These are phyloP conservation scores for Trametes meyenii DNA, from an alignment of 768 basidiomycete species.

Conservation along the genomic window DNA sequence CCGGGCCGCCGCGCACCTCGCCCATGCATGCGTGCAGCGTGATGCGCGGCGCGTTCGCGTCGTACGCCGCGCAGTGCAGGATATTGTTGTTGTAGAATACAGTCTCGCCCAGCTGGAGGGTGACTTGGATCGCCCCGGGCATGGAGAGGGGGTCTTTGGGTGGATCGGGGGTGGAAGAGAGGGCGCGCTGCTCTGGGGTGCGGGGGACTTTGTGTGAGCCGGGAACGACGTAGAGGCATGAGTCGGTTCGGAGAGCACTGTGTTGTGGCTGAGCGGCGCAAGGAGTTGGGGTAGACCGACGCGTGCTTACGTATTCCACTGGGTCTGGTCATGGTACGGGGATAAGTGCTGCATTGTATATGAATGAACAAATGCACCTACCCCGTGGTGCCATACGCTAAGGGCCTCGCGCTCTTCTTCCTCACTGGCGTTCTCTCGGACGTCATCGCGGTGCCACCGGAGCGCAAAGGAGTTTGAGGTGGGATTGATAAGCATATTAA, in stretches of 20 bases:
- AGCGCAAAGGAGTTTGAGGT: slow-evolving; percentile 64
- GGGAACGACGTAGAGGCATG: slow-evolving; percentile 73
- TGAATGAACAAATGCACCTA: slow-evolving; percentile 37
- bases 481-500: slow-evolving; percentile 78
- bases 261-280: neutral
- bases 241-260: slow-evolving; percentile 69
- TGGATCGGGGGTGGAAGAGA: slow-evolving; percentile 52
- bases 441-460: slow-evolving; percentile 81
- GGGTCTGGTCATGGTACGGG: slow-evolving; percentile 49
- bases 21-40: slow-evolving; percentile 77
- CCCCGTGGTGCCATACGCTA: slow-evolving; percentile 63
- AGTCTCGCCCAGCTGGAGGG: slow-evolving; percentile 65
- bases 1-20: slow-evolving; percentile 59
- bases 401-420: slow-evolving; percentile 66
- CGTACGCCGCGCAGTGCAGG: slow-evolving; percentile 73
- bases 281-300: neutral
- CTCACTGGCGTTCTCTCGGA: slow-evolving; percentile 55
- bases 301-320: slow-evolving; percentile 76
- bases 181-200: slow-evolving; percentile 57
- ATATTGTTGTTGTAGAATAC: slow-evolving; percentile 84
- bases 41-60: slow-evolving; percentile 48
- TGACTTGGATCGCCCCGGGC: slow-evolving; percentile 65
- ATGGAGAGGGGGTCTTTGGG: slow-evolving; percentile 64
- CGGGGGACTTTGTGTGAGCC: slow-evolving; percentile 62
- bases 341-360: neutral